Evolutionary conservation across 352 stramenopile genomes (phyloP).

Genomic region (Pythium periplocum): DNA sequence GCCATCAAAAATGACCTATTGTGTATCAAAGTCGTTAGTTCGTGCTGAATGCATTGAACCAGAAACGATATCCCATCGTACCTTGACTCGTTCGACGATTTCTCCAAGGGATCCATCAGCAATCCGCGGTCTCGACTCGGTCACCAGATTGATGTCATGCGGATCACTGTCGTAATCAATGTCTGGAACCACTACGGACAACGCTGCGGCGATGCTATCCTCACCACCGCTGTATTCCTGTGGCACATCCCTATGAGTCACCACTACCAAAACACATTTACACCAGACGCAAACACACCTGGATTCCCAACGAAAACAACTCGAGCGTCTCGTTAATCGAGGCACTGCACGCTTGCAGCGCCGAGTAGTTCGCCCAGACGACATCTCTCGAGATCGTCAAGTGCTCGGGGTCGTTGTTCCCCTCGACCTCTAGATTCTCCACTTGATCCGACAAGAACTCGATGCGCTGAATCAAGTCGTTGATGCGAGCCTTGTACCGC

Average conservation of each 20-base stretch:
- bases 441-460: conserved; percentile 50
- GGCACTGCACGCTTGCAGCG: conserved; percentile 46
- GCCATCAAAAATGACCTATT: conserved; percentile 22
- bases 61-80: conserved; percentile 18
- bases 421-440: conserved; percentile 50
- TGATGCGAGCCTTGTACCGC: conserved; percentile 54
- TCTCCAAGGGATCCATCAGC: too few relatives aligned
- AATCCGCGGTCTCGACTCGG: too few relatives aligned
- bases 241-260: not conserved
- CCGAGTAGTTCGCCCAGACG: conserved; percentile 58
- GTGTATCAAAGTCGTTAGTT: not conserved
- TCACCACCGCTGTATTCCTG: too few relatives aligned
- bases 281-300: conserved; percentile 10
- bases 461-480: conserved; percentile 50
- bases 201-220: too few relatives aligned
- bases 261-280: not conserved
- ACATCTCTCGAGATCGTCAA: conserved; percentile 35
- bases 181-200: too few relatives aligned
- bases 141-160: too few relatives aligned
- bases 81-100: conserved; percentile 7
- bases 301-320: conserved; percentile 56
- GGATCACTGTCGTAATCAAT: too few relatives aligned
- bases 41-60: not conserved
- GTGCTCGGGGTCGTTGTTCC: conserved; percentile 28
- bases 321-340: conserved; percentile 30